Evolutionary conservation across 225 moss, liverwort and hornwort species (phyloP).

Genomic region (Straminergon stramineum): DNA sequence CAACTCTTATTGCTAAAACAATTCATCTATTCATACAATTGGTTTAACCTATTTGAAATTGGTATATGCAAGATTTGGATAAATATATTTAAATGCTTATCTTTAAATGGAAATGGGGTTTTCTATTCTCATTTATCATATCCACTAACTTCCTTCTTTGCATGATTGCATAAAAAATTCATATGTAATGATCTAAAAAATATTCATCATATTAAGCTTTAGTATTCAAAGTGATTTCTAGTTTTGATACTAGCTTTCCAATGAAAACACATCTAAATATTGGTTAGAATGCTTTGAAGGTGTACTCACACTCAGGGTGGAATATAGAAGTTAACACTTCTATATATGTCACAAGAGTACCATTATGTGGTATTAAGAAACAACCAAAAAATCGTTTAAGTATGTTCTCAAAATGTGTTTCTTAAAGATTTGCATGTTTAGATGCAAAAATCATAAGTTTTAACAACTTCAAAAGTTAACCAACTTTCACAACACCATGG

Average conservation of each 20-base stretch:
- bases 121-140: too few species aligned
- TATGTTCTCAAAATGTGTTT: not conserved
- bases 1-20: not conserved
- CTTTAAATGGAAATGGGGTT: not conserved
- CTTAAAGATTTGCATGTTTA: too few species aligned
- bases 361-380: not conserved
- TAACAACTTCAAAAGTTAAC: not conserved
- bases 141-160: not conserved
- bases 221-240: not conserved
- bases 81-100: not conserved
- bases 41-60: not conserved
- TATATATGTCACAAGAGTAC: too few species aligned
- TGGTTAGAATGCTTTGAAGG: not conserved
- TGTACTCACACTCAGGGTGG: rapidly evolving
- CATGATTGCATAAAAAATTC: not conserved
- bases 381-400: not conserved
- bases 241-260: not conserved
- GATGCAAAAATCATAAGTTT: not conserved
- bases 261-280: not conserved
- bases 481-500: not conserved
- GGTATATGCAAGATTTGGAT: not conserved
- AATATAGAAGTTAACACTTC: not conserved
- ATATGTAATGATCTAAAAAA: not conserved
- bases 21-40: too few species aligned
- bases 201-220: not conserved